Evolutionary conservation across 2,329 filamentous ascomycete genomes (phyloP).

Genomic region (Colletotrichum somersetense): DNA sequence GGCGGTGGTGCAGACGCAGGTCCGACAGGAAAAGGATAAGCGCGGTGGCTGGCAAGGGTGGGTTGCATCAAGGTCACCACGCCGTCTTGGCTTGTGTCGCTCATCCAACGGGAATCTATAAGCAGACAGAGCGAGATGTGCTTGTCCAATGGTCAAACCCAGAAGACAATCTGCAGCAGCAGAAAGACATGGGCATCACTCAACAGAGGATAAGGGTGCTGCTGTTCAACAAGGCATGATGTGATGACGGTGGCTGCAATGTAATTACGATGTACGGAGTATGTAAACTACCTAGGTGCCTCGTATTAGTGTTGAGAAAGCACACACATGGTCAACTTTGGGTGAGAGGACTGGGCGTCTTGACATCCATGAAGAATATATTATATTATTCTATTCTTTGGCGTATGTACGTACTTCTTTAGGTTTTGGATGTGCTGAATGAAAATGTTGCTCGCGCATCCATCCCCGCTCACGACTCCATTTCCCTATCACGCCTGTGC

Average conservation of each 20-base stretch:
- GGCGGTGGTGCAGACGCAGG: constrained; percentile 53
- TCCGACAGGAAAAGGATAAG: constrained; percentile 57
- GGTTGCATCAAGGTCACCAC: constrained; percentile 37
- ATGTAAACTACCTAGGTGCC: too few species aligned
- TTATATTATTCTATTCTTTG: not conserved
- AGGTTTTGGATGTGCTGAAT: not conserved
- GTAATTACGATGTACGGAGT: too few species aligned
- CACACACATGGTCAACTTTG: not conserved
- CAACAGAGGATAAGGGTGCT: constrained; percentile 5
- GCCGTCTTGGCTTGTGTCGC: constrained; percentile 26
- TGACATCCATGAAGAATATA: not conserved
- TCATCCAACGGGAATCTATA: constrained; percentile 23
- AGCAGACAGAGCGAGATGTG: constrained; percentile 12
- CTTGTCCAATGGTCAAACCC: constrained; percentile 14
- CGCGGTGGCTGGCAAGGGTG: constrained; percentile 46
- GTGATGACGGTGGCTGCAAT: not conserved
- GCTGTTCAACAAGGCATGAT: constrained; percentile 26
- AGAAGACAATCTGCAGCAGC: constrained; percentile 10
- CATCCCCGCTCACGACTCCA: not conserved
- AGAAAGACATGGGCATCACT: constrained; percentile 6
- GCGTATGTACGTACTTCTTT: not conserved
- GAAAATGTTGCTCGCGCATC: not conserved
- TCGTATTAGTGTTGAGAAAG: not conserved
- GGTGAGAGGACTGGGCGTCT: constrained; percentile 9
- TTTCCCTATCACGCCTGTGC: constrained; percentile 3